phyloP scores from a whole-genome alignment of 768 basidiomycete species.

The Kwoniella dendrophila region DNA sequence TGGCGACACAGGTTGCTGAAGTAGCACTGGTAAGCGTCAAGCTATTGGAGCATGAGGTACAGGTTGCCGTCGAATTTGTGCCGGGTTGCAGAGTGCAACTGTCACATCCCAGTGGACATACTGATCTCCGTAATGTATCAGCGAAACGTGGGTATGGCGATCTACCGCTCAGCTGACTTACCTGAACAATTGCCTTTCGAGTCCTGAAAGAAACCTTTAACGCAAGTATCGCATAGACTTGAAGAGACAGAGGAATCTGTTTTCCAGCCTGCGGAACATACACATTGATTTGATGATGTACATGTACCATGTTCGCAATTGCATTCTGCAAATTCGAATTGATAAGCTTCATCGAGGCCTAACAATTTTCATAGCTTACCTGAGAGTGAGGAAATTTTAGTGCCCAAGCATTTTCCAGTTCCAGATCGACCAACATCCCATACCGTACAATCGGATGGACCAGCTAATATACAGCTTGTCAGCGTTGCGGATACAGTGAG shows the following conservation, averaged over 20 bases:
- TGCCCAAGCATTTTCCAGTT: conserved; percentile 48
- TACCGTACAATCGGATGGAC: conserved; percentile 33
- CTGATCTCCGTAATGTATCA: conserved; percentile 18
- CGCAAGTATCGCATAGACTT: conserved; percentile 41
- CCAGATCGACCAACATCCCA: conserved; percentile 50
- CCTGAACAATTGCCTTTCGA: conserved; percentile 39
- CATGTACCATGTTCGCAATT: conserved; percentile 50
- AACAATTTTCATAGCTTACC: conserved; percentile 22
- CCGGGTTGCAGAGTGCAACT: conserved; percentile 35
- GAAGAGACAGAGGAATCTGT: conserved; percentile 25
- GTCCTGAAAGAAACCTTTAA: conserved; percentile 42
- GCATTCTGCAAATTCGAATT: conserved; percentile 38
- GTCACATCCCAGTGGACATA: conserved; percentile 49
- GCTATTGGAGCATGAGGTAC: conserved; percentile 28
- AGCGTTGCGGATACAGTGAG: conserved; percentile 1
- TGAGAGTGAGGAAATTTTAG: conserved; percentile 22
- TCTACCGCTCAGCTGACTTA: conserved; percentile 15
- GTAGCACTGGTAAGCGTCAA: conserved; percentile 25
- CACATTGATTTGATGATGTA: conserved; percentile 34
- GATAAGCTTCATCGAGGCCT: background rate
- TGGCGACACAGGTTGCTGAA: conserved; percentile 33
- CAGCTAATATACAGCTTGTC: conserved; percentile 27
- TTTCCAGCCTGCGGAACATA: conserved; percentile 49
- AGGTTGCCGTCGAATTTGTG: conserved; percentile 27
- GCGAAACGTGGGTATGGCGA: background rate